These are phyloP conservation scores for Candida silvicultrix DNA, from an alignment of 805 yeast species.

Conservation along the genomic window DNA sequence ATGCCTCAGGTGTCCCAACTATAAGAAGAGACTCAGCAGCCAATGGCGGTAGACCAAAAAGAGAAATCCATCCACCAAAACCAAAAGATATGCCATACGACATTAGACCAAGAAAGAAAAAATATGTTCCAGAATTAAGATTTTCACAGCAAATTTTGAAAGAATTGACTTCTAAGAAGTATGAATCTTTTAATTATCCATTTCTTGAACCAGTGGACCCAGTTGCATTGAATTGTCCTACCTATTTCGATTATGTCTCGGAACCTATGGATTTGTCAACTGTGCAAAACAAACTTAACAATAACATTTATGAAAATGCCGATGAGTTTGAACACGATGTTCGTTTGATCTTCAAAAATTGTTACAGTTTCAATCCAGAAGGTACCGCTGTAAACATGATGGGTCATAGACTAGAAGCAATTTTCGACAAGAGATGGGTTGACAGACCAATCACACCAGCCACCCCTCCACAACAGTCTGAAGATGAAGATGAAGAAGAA, in stretches of 20 bases:
- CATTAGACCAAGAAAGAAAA: conserved; percentile 85
- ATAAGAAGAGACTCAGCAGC: conserved; percentile 70
- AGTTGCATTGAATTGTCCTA: conserved; percentile 86
- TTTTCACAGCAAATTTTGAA: conserved; percentile 78
- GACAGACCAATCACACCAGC: conserved; percentile 69
- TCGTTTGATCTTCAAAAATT: conserved; percentile 77
- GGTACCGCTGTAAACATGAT: conserved; percentile 94
- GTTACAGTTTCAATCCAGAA: conserved; percentile 90
- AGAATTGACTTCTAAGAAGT: conserved; percentile 78
- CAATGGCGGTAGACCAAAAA: conserved; percentile 79
- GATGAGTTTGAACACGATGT: conserved; percentile 84
- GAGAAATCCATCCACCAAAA: conserved; percentile 95
- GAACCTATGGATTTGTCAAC: conserved; percentile 95
- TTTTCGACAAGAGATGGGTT: conserved; percentile 84
- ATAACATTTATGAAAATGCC: conserved; percentile 83
- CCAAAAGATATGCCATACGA: conserved; percentile 92
- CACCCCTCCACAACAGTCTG: conserved; percentile 18
- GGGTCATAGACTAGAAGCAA: conserved; percentile 88
- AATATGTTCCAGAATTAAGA: conserved; percentile 81
- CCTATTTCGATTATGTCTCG: conserved; percentile 79
- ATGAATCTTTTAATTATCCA: conserved; percentile 81
- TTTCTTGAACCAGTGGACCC: conserved; percentile 94
- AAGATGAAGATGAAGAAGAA: conserved; percentile 30
- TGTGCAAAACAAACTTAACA: conserved; percentile 68
- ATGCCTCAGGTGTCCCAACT: conserved; percentile 46